Base-by-base conservation (phyloP, 2,329 filamentous ascomycete genomes). In the Fusarium kyushuense region DNA sequence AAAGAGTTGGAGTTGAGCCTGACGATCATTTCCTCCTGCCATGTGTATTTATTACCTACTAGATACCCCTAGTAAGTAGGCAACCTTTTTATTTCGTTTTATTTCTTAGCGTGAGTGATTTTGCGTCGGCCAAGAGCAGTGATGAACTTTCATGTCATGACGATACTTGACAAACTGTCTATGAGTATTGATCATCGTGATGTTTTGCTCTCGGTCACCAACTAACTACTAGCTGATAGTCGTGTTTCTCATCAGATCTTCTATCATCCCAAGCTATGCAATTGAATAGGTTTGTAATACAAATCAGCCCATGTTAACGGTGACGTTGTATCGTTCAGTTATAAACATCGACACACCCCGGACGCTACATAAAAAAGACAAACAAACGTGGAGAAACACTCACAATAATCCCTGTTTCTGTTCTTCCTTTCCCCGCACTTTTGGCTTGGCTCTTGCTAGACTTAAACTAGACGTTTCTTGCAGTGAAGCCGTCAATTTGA, bases 361-460 rank as follows among this genome's bases (percentile, higher is more conserved):
- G 69, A 72, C 69, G 60, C 67, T 63, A 59, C 67, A 33, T 40
- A 61, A 54, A 42, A 35, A 43, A 62, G 30, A 55, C 21, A 38
- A 29, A 14, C 55, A 60, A 70, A 59, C 60, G 51, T 63, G 65
- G 69, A 58, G 69, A 72, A 71, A 58, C 51, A 21, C 35, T 38
- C 35, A 38, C 13, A 21, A 38, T 14, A 51, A 67, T 70, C 54
- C 63, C 27, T 57, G 59, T 60, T 55, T 62, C 36, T 49, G 17
- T 45, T 42, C 19, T 32, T 53, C 14, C 13, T 21, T 51, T 54
- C 46, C 71, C 71, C 71, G 71, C 71, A 73, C 58, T 72, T 43
- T 55, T 43, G 33, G 60, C 58, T 69, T 42, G 42, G 42, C 42
- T 45, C 23, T 45, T 16, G 40, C 49, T 21, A 41, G 21, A 41